phyloP scores from a whole-genome alignment of 768 basidiomycete species.

The Tephrocybe sp. region DNA sequence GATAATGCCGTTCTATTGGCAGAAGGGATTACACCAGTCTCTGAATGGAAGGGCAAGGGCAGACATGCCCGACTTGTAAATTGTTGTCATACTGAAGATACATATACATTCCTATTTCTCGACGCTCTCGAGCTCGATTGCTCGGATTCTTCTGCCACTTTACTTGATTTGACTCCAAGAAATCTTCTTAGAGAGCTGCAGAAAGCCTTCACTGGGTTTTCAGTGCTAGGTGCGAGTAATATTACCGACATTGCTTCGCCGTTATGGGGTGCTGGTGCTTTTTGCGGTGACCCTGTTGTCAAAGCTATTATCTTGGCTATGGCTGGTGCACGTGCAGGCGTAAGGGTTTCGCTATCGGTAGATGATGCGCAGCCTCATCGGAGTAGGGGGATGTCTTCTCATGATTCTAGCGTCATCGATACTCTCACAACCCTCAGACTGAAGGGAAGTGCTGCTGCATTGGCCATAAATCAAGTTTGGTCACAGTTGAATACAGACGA shows the following conservation, averaged over 20 bases:
- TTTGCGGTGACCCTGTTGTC: slow-evolving; percentile 32
- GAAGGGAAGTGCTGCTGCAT: background rate
- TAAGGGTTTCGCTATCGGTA: slow-evolving; percentile 24
- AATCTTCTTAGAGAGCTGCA: slow-evolving; percentile 28
- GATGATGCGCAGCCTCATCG: slow-evolving; percentile 16
- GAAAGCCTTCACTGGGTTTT: slow-evolving; percentile 29
- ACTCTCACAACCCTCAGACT: background rate
- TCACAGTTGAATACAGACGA: slow-evolving; percentile 2
- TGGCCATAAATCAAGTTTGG: slow-evolving; percentile 13
- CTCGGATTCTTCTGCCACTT: background rate
- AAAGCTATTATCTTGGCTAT: slow-evolving; percentile 29
- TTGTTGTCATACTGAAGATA: background rate
- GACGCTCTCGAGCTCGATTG: slow-evolving; percentile 32
- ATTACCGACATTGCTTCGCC: slow-evolving; percentile 25
- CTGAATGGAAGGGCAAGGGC: slow-evolving; percentile 28
- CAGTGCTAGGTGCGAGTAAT: slow-evolving; percentile 18
- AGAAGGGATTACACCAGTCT: slow-evolving; percentile 20
- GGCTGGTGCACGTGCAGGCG: slow-evolving; percentile 26
- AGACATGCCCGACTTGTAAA: slow-evolving; percentile 20
- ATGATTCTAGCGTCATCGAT: background rate
- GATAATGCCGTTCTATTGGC: slow-evolving; percentile 25
- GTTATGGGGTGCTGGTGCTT: slow-evolving; percentile 35
- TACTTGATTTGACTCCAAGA: slow-evolving; percentile 24
- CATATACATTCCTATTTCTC: slow-evolving; percentile 27
- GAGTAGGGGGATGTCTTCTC: background rate